Conservation (phyloP, 73 alveolate genomes). For the Paramecium bursaria region DNA sequence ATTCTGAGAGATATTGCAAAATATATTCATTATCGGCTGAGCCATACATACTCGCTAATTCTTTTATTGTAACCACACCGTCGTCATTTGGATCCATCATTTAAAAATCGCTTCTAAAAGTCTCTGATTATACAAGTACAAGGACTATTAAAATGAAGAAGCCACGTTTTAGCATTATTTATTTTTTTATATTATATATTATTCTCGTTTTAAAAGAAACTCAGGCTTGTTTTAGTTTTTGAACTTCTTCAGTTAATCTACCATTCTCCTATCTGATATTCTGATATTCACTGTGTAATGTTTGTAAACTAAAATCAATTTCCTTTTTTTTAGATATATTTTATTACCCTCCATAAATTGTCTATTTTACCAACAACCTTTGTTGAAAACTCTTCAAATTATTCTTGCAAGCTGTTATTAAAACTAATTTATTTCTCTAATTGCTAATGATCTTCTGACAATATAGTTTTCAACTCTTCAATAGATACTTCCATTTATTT, state of each 20-base stretch:
- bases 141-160: too few relatives aligned
- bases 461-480: background rate
- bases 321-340: too few relatives aligned
- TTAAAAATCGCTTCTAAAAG: too few relatives aligned
- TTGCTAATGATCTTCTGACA: background rate
- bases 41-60: slow-evolving; percentile 4
- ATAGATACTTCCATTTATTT: background rate
- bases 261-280: background rate
- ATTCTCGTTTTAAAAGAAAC: too few relatives aligned
- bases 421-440: background rate
- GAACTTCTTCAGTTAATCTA: too few relatives aligned
- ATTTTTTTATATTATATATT: too few relatives aligned
- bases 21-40: slow-evolving; percentile 35
- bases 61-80: background rate
- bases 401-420: background rate
- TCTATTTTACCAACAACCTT: background rate
- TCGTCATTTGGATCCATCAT: slow-evolving; percentile 49
- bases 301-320: too few relatives aligned
- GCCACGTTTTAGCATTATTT: too few relatives aligned
- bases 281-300: background rate
- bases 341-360: background rate
- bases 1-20: slow-evolving; percentile 24
- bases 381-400: background rate
- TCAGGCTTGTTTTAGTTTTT: too few relatives aligned
- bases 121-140: too few relatives aligned